Percentiles rank a stretch among this genome's conserved stretches.
Evolutionary conservation across 208 protist genomes (phyloP).

Genomic region (Leishmania amazonensis): DNA sequence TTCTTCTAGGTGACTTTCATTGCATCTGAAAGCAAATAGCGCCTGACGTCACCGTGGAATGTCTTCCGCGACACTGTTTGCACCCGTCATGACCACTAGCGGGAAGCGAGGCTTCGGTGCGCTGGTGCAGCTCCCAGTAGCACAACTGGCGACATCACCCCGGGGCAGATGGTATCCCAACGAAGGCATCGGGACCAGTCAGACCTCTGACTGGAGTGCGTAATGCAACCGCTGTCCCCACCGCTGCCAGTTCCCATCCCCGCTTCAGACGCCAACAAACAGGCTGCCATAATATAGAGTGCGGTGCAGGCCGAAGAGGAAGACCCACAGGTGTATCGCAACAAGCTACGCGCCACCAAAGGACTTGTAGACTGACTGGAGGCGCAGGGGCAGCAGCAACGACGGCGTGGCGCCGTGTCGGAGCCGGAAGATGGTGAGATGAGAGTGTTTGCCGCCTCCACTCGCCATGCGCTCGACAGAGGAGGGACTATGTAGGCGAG

Average conservation of each 20-base stretch:
- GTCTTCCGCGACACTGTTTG: not conserved
- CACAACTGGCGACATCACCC: not conserved
- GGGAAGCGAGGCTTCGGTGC: not conserved
- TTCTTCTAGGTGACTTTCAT: not conserved
- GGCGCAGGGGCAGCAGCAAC: conserved; percentile 19
- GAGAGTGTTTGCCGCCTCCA: conserved; percentile 39
- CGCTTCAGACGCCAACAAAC: not conserved
- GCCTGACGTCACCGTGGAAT: not conserved
- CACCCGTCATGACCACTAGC: not conserved
- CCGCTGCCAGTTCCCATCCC: not conserved
- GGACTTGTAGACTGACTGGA: conserved; percentile 42
- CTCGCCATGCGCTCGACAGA: conserved; percentile 24
- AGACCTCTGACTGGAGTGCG: not conserved
- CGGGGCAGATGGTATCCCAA: not conserved
- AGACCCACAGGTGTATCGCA: conserved; percentile 18
- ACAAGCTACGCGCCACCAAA: conserved; percentile 81
- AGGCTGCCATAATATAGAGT: not conserved
- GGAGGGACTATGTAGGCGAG: too few species aligned
- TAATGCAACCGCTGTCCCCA: not conserved
- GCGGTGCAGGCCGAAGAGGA: not conserved
- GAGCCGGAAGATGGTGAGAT: conserved; percentile 22
- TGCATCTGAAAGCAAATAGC: not conserved
- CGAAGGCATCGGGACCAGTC: not conserved
- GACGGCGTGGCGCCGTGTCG: not conserved
- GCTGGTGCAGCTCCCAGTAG: not conserved